phyloP scores from a whole-genome alignment of 257 asterid species.

The Striga asiatica region DNA sequence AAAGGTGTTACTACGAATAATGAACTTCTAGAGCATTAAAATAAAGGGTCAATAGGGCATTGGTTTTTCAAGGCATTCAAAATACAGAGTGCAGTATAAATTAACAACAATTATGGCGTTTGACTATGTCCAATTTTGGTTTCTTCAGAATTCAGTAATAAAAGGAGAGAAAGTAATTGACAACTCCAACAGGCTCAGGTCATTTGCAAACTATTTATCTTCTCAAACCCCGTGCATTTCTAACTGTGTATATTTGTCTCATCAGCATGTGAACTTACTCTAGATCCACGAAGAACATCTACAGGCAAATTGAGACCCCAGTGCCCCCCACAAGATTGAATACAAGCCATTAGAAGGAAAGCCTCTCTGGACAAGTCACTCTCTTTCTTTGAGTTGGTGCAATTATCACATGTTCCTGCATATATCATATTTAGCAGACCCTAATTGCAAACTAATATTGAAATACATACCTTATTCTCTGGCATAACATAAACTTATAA shows the following conservation, averaged over 20 bases:
- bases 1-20: slow-evolving; percentile 10
- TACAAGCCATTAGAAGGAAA: slow-evolving; percentile 80
- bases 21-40: slow-evolving; percentile 6
- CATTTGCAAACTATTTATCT: slow-evolving; percentile 5
- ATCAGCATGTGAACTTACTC: slow-evolving; percentile 43
- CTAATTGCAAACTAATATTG: slow-evolving; percentile 1
- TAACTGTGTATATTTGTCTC: slow-evolving; percentile 3
- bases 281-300: slow-evolving; percentile 94
- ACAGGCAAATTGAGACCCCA: slow-evolving; percentile 92
- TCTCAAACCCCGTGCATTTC: slow-evolving; percentile 4
- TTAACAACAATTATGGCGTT: background rate
- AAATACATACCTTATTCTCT: slow-evolving; percentile 2
- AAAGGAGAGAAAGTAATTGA: slow-evolving; percentile 3
- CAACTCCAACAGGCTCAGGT: background rate
- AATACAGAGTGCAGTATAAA: background rate
- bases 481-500: background rate
- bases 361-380: slow-evolving; percentile 82
- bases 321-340: slow-evolving; percentile 67
- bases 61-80: background rate
- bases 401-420: slow-evolving; percentile 88
- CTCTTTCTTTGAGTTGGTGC: slow-evolving; percentile 64
- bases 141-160: background rate
- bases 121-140: background rate
- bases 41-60: slow-evolving; percentile 7
- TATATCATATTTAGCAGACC: slow-evolving; percentile 5